Base-by-base conservation (phyloP, 768 basidiomycete genomes). In the Boletus eberwhitei region DNA sequence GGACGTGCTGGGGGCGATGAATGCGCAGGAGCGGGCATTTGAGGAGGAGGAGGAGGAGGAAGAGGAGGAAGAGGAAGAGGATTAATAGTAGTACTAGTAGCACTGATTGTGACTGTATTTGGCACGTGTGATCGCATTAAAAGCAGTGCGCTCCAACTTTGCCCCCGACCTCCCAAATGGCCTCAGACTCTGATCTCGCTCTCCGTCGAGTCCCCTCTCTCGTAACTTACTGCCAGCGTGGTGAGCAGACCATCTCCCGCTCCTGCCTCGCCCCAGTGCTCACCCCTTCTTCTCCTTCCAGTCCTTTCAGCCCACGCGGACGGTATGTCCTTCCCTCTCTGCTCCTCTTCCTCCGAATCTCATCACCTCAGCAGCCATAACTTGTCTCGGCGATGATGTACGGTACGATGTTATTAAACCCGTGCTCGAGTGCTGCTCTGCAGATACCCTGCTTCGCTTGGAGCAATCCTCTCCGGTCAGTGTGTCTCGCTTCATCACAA, bases 1-100 rank as follows among this genome's bases (percentile, higher is more conserved):
- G 59, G 91, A 93, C 65, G 69, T 93, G 43, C 74, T 91, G 21
- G 90, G 88, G 32, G 89, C 90, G 32, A 90, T 93, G 86, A 86
- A 81, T 37, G 90, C 89, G 1, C 82, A 90, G 64, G 84, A 86
- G 64, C 74, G 75, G 54, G 77, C 76, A 37, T 80, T 80, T 53
- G 79, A 80, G 50, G 74, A 69, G 5, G 77, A 80, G 29, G 84
- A 81, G 16, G 63, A 52, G 19, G 40, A 52, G 43, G 47, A 52
- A 36, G 62, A 53, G 16, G 79, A 80, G 53, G 74, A 68, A 8
- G 59, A 59, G 24, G 62, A 55, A 29, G 50, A 57, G 36, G 32
- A 51, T 42, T 26, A 52, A 39, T 52, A 48, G 19, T 29, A 39
- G 24, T 26, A n/a, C n/a, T n/a, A n/a, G 9, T 24, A 6, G 8